phyloP scores from a whole-genome alignment of 495 filamentous ascomycete species.

The Oidiodendron maius region DNA sequence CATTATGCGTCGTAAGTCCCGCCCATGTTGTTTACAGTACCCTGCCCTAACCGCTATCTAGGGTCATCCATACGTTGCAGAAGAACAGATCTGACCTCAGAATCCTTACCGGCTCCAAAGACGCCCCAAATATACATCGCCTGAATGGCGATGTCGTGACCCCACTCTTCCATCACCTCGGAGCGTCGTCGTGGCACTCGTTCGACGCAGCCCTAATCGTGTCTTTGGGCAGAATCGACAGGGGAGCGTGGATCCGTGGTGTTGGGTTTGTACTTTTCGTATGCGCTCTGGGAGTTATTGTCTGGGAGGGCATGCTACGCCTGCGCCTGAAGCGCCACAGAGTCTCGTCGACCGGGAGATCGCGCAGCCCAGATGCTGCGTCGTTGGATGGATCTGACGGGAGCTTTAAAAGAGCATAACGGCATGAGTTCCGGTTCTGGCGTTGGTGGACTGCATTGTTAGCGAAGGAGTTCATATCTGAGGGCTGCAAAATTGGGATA shows the following conservation, averaged over 20 bases:
- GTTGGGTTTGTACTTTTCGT: background rate
- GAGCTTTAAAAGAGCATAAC: too few species aligned
- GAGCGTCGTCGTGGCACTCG: background rate
- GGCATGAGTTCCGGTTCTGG: too few species aligned
- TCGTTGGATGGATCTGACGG: too few species aligned
- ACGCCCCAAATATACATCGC: background rate
- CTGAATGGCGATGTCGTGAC: background rate
- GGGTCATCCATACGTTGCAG: background rate
- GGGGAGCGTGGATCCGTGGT: background rate
- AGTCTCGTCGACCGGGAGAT: too few species aligned
- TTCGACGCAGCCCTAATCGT: background rate
- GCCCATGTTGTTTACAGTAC: background rate
- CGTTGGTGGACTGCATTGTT: too few species aligned
- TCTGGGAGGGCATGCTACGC: background rate
- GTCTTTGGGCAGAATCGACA: background rate
- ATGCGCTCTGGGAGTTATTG: background rate
- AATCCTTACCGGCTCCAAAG: background rate
- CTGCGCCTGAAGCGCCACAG: too few species aligned
- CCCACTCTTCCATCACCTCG: background rate
- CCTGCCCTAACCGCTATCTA: background rate
- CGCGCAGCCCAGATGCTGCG: too few species aligned
- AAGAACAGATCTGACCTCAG: background rate
- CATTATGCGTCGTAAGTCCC: conserved; percentile 32
- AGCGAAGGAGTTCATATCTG: too few species aligned
- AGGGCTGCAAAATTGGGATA: too few species aligned